These are phyloP conservation scores for Aspergillus tanneri DNA, from an alignment of 2,329 filamentous ascomycete species.

Conservation along the genomic window DNA sequence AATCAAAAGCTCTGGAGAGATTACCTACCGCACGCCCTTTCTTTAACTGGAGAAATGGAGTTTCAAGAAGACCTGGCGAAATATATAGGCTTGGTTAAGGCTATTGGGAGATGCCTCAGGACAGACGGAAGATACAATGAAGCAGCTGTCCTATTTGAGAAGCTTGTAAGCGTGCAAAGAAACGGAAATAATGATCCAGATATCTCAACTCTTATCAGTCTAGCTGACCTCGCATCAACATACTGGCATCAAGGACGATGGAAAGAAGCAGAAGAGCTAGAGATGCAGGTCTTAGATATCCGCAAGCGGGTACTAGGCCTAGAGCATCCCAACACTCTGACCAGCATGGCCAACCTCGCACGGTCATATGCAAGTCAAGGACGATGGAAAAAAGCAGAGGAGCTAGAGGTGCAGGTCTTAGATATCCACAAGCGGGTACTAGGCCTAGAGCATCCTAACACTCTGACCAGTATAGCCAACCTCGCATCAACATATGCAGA, in stretches of 20 bases:
- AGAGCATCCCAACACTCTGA: constrained; percentile 8
- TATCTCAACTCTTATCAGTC: constrained; percentile 1
- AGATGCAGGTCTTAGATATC: constrained; percentile 18
- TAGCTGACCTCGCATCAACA: not conserved
- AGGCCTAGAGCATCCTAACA: constrained; percentile 10
- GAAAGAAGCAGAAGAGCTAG: constrained; percentile 20
- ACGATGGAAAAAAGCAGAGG: constrained; percentile 18
- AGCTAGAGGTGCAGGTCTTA: constrained; percentile 17
- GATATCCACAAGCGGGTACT: constrained; percentile 17
- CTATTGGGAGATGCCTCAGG: not conserved
- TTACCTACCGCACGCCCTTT: constrained; percentile 16
- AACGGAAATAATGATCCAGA: constrained; percentile 15
- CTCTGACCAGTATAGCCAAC: constrained; percentile 8
- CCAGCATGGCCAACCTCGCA: constrained; percentile 9
- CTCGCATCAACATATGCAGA: not conserved
- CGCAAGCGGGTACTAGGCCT: constrained; percentile 17
- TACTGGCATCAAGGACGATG: constrained; percentile 8
- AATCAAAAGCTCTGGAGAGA: constrained; percentile 14
- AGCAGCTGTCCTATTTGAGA: not conserved
- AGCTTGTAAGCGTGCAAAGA: too few relatives aligned
- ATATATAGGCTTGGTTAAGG: not conserved
- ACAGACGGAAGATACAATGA: constrained; percentile 11
- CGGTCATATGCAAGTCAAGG: not conserved
- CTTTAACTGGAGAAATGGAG: not conserved
- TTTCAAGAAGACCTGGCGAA: not conserved